These are phyloP conservation scores for Arthrobotrys musiformis DNA, from an alignment of 2,329 filamentous ascomycete genomes.

Conservation along the genomic window DNA sequence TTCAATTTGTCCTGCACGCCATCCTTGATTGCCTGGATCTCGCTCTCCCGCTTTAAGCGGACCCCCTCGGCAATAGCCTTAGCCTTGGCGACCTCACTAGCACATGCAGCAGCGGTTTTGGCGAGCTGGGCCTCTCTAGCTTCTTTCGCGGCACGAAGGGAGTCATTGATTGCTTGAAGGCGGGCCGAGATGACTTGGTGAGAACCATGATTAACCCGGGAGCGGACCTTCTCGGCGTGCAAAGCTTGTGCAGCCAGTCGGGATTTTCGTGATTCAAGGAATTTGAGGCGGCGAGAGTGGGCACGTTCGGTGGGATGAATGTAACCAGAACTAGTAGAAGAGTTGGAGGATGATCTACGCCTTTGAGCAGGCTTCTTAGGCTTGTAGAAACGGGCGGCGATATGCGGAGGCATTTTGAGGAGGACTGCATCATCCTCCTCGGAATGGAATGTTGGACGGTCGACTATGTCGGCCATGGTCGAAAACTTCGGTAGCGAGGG, in stretches of 20 bases:
- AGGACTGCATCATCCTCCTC: slow-evolving; percentile 58
- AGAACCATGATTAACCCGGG: slow-evolving; percentile 72
- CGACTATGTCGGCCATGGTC: slow-evolving; percentile 34
- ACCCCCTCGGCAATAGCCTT: slow-evolving; percentile 85
- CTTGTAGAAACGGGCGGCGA: slow-evolving; percentile 81
- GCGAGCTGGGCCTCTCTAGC: slow-evolving; percentile 82
- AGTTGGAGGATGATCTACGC: slow-evolving; percentile 65
- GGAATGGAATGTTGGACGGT: slow-evolving; percentile 39
- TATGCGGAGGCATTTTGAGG: slow-evolving; percentile 77
- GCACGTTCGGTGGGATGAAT: slow-evolving; percentile 71
- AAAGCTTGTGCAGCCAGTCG: slow-evolving; percentile 81
- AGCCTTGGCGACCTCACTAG: slow-evolving; percentile 82
- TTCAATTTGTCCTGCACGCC: slow-evolving; percentile 84
- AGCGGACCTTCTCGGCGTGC: slow-evolving; percentile 83
- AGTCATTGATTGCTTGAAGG: slow-evolving; percentile 69
- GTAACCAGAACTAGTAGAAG: slow-evolving; percentile 75
- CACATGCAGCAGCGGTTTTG: slow-evolving; percentile 82
- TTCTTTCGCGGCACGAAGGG: slow-evolving; percentile 69
- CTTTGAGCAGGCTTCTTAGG: slow-evolving; percentile 74
- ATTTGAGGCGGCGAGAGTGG: slow-evolving; percentile 75
- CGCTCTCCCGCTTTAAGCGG: slow-evolving; percentile 81
- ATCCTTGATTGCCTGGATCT: slow-evolving; percentile 74
- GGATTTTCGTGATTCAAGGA: slow-evolving; percentile 82
- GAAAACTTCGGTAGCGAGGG: slow-evolving; percentile 6
- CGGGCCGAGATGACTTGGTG: slow-evolving; percentile 70